Evolutionary conservation across 257 asterid species (phyloP).

Genomic region (Agastache rugosa): DNA sequence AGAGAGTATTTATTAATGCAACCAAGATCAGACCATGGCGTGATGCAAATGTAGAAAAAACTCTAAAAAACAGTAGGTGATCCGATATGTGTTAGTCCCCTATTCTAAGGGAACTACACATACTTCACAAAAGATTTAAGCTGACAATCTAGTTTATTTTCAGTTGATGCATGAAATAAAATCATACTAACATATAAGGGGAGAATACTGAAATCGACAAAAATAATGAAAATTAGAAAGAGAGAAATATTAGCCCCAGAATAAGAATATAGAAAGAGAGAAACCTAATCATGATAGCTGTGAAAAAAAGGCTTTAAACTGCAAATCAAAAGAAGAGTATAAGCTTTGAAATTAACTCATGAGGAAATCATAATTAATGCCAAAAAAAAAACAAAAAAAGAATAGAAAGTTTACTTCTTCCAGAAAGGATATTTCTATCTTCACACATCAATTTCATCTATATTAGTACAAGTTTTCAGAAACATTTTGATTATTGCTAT

Average conservation of each 20-base stretch:
- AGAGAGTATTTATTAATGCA: neutral
- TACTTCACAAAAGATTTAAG: neutral
- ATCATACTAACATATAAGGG: neutral
- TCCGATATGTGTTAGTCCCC: neutral
- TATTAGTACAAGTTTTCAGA: neutral
- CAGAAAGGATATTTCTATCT: neutral
- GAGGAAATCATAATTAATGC: slow-evolving; percentile 25
- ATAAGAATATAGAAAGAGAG: neutral
- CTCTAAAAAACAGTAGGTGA: neutral
- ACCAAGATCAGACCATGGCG: slow-evolving; percentile 4
- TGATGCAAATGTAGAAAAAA: slow-evolving; percentile 6
- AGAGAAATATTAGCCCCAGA: slow-evolving; percentile 5
- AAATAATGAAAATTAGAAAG: neutral
- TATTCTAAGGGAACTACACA: neutral
- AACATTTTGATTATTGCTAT: neutral
- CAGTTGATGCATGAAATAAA: neutral
- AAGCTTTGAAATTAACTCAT: slow-evolving; percentile 1
- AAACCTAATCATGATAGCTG: neutral
- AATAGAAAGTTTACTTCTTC: slow-evolving; percentile 2
- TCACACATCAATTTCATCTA: slow-evolving; percentile 18
- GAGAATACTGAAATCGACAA: neutral
- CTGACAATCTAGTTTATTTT: neutral
- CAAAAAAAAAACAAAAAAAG: neutral
- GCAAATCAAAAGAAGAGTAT: slow-evolving; percentile 20
- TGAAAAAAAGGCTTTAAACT: neutral